Percentiles rank a stretch among this genome's conserved stretches.
Evolutionary conservation across 23 red algal species (phyloP).

Genomic region (Gracilaria caudata): DNA sequence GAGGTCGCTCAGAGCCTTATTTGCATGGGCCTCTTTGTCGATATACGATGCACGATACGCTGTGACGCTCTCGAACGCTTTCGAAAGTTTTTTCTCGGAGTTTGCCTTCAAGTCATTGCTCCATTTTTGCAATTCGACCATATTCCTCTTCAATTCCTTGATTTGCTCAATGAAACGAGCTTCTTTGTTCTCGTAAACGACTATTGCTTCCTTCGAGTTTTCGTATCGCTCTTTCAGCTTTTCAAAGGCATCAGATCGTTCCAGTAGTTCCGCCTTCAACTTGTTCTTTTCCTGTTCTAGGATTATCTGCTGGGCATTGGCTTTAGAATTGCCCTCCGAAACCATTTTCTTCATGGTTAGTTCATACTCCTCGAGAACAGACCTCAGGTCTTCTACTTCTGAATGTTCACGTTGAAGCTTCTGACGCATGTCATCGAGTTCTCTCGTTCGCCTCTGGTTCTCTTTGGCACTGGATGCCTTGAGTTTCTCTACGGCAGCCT

Average conservation of each 20-base stretch:
- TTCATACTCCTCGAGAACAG: slow-evolving; percentile 52
- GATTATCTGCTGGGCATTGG: slow-evolving; percentile 25
- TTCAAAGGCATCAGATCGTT: slow-evolving; percentile 56
- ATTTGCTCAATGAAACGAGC: slow-evolving; percentile 63
- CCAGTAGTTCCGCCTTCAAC: slow-evolving; percentile 63
- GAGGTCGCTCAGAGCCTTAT: slow-evolving; percentile 55
- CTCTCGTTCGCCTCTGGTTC: slow-evolving; percentile 17
- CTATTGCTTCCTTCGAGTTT: slow-evolving; percentile 52
- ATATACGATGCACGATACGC: slow-evolving; percentile 49
- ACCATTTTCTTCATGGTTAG: slow-evolving; percentile 74
- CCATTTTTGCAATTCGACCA: slow-evolving; percentile 71
- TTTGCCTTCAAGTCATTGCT: slow-evolving; percentile 72
- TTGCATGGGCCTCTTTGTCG: slow-evolving; percentile 56
- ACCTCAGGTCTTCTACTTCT: slow-evolving; percentile 27
- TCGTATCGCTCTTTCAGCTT: slow-evolving; percentile 59
- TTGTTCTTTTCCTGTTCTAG: slow-evolving; percentile 60
- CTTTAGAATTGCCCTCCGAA: slow-evolving; percentile 55
- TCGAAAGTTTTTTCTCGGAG: slow-evolving; percentile 57
- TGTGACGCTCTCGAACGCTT: slow-evolving; percentile 59
- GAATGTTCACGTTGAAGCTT: slow-evolving; percentile 56
- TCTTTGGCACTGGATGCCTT: slow-evolving; percentile 27
- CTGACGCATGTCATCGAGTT: slow-evolving; percentile 26
- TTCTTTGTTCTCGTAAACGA: slow-evolving; percentile 60
- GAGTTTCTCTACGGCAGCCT: slow-evolving; percentile 23
- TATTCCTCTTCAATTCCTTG: slow-evolving; percentile 53